phyloP scores from a whole-genome alignment of 2,329 filamentous ascomycete species.

The Tolypocladium amazonense region DNA sequence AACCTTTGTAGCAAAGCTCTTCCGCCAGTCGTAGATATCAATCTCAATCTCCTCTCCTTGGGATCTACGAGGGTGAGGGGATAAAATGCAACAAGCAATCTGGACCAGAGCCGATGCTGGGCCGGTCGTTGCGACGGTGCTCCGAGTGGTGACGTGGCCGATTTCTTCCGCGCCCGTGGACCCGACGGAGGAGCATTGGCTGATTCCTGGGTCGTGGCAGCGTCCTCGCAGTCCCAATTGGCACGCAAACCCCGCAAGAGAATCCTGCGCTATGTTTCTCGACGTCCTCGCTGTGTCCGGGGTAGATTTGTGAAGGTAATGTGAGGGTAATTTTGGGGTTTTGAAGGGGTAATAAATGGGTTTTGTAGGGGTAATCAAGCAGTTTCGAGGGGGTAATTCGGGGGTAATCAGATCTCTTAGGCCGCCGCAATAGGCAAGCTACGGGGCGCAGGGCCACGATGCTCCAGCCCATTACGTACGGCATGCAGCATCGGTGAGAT shows the following conservation, averaged over 20 bases:
- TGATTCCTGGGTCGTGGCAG: neutral
- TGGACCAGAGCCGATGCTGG: neutral
- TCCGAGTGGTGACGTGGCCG: neutral
- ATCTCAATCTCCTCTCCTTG: neutral
- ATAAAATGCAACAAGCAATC: neutral
- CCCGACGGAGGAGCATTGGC: neutral
- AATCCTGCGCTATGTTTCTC: neutral
- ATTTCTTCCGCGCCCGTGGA: neutral
- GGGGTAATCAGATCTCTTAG: conserved; percentile 8
- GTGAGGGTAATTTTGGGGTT: conserved; percentile 3
- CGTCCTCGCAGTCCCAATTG: neutral
- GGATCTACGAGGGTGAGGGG: neutral
- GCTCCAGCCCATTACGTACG: conserved; percentile 8
- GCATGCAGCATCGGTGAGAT: conserved; percentile 6
- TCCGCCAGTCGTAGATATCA: neutral
- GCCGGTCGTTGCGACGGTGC: neutral
- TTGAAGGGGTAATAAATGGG: conserved; percentile 6
- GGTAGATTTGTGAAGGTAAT: conserved; percentile 8
- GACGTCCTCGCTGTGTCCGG: neutral
- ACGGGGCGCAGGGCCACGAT: neutral
- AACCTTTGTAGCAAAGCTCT: conserved; percentile 22
- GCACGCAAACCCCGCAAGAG: neutral
- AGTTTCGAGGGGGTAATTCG: conserved; percentile 2
- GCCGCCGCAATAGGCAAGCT: conserved; percentile 1
- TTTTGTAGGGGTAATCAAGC: conserved; percentile 6